Evolutionary conservation across 345 rosid genomes (phyloP), one percentile per base, ranked within the genome.

Genomic region (Aquilaria sinensis): DNA sequence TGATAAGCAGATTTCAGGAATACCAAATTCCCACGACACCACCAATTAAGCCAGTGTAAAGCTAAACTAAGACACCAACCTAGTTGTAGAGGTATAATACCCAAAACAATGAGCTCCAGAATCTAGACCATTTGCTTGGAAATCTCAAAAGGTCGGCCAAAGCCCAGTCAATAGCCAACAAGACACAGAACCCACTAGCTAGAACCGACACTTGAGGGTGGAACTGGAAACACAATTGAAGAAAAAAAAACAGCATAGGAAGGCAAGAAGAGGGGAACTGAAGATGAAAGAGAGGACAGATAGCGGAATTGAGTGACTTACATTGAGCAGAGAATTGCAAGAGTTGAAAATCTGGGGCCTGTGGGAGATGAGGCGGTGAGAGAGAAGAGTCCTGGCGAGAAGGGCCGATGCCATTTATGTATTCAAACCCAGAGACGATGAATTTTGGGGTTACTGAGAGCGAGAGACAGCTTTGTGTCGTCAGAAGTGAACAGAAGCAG

Each of bases 341-440:
- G 79, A 48, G n/a, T 74, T 56, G 60, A 75, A 61, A 68, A 61
- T 53, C 47, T 58, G 68, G 46, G 75, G 49, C 52, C 68, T 81
- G 53, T 37, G 70, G 0, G 85, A 58, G 62, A 77, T 13, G 64
- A 82, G 46, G 64, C 92, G 86, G 68, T 65, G 80, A 62, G 83
- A 77, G 69, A 66, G 50, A 30, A 85, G 66, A 31, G 69, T 41
- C 65, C 83, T 77, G 58, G 81, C 45, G 71, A 83, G 70, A 73
- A 73, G 69, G 15, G 82, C 9, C 11, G 88, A 75, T 50, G 92
- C 88, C 88, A 88, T 85, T 23, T 71, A 78, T 46, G 78, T 66
- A 29, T 9, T 9, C 43, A 37, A 37, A 37, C 8, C 8, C 43
- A 37, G 8, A 37, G 43, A 37, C 43, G 43, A 37, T 37, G 43